A percentile compares a stretch with the other conserved stretches of the same genome.
Evolutionary conservation across 2,329 filamentous ascomycete species (phyloP).

Genomic region (Aspergillus sp.): DNA sequence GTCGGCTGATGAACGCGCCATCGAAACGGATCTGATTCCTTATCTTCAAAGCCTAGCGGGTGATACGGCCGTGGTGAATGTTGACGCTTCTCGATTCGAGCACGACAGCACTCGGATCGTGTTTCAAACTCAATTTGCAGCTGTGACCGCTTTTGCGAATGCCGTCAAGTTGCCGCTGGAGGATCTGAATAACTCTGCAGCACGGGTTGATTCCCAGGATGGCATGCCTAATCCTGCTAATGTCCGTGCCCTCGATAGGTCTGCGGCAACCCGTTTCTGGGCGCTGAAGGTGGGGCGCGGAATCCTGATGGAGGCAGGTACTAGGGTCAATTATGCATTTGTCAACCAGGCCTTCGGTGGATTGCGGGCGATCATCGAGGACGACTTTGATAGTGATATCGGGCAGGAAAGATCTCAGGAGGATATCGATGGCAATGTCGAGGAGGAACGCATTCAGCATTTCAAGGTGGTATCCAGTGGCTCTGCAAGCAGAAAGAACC

Average conservation of each 20-base stretch:
- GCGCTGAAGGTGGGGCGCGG: constrained; percentile 55
- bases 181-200: constrained; percentile 41
- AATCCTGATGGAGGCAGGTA: constrained; percentile 53
- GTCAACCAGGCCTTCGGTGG: constrained; percentile 61
- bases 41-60: constrained; percentile 54
- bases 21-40: constrained; percentile 55
- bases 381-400: constrained; percentile 29
- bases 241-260: constrained; percentile 28
- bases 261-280: constrained; percentile 49
- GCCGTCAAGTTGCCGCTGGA: constrained; percentile 51
- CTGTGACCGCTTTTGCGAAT: constrained; percentile 53
- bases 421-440: constrained; percentile 44
- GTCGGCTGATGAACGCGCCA: constrained; percentile 46
- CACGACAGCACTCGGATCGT: constrained; percentile 49
- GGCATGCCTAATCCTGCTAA: constrained; percentile 14
- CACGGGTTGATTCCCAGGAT: constrained; percentile 15
- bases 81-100: constrained; percentile 56
- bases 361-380: constrained; percentile 41
- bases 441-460: constrained; percentile 39
- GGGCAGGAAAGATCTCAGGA: constrained; percentile 44
- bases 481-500: background rate
- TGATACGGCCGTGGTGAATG: constrained; percentile 47
- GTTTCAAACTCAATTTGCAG: constrained; percentile 50
- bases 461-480: constrained; percentile 22
- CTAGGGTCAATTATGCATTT: constrained; percentile 52